Conservation (phyloP, 306 rosid species). For the Sphenostylis stenocarpa region DNA sequence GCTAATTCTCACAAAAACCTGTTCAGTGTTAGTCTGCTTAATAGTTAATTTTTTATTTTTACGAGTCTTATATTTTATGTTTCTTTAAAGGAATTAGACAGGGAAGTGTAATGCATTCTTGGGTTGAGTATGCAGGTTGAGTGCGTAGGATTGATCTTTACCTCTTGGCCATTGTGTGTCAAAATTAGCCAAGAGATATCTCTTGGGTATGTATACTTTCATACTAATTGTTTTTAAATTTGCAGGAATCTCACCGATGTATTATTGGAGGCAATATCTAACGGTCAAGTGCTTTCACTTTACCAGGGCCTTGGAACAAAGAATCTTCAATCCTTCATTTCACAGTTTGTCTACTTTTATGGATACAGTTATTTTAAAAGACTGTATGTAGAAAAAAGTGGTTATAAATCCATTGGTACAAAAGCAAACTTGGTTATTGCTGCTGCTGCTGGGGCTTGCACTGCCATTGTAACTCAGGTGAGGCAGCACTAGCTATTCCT, state of each 20-base stretch:
- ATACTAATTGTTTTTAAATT: conserved; percentile 31
- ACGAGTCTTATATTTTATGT: neutral
- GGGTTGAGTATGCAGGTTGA: no score
- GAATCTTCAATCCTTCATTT: conserved; percentile 87
- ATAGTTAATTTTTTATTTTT: neutral
- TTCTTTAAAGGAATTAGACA: conserved; percentile 2
- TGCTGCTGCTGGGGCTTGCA: conserved; percentile 99
- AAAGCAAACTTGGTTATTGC: conserved; percentile 79
- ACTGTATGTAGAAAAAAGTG: conserved; percentile 71
- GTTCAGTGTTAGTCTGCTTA: neutral
- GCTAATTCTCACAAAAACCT: neutral
- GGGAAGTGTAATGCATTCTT: conserved; percentile 1
- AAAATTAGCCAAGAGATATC: conserved; percentile 1
- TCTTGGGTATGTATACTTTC: conserved; percentile 6
- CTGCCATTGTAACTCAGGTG: conserved; percentile 93
- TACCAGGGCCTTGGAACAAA: conserved; percentile 97
- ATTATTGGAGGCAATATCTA: conserved; percentile 82
- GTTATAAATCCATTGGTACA: conserved; percentile 78
- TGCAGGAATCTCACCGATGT: conserved; percentile 91
- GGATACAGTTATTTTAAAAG: conserved; percentile 98
- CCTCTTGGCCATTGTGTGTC: neutral
- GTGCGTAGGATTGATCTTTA: conserved; percentile 14
- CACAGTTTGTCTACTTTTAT: conserved; percentile 91
- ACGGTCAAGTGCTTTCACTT: conserved; percentile 72
- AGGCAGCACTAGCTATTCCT: conserved; percentile 30